A percentile compares a stretch with the other conserved stretches of the same genome.
Conservation (phyloP, 2,329 filamentous ascomycete genomes). For the Pseudocercospora musae region DNA sequence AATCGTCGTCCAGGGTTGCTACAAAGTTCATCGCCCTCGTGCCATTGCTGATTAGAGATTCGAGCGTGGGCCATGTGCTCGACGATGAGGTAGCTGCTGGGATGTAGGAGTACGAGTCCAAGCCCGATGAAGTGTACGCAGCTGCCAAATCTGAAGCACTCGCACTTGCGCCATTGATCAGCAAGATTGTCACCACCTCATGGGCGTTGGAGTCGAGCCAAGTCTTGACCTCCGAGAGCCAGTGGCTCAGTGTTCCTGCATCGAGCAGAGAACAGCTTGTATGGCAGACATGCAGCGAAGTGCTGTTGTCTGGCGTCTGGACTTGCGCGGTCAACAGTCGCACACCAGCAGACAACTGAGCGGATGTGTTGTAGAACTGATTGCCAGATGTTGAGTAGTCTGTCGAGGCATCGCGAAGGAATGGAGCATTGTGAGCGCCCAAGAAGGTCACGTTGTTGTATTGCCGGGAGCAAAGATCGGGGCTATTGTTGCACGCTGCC, state of each 20-base stretch:
- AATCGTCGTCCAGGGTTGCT: conserved; percentile 78
- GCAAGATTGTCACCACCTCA: conserved; percentile 81
- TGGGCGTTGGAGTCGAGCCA: conserved; percentile 67
- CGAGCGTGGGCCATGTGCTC: conserved; percentile 78
- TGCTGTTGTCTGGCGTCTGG: conserved; percentile 46
- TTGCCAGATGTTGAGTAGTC: conserved; percentile 45
- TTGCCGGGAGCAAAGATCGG: conserved; percentile 53
- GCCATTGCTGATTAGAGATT: conserved; percentile 64
- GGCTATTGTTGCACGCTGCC: conserved; percentile 55
- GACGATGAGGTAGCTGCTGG: conserved; percentile 34
- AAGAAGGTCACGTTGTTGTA: conserved; percentile 62
- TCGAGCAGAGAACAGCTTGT: conserved; percentile 57
- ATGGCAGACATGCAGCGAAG: conserved; percentile 60
- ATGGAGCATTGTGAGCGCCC: conserved; percentile 64
- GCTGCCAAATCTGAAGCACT: conserved; percentile 42
- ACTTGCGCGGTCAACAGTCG: conserved; percentile 64
- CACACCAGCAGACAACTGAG: conserved; percentile 60
- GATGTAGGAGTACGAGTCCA: conserved; percentile 44
- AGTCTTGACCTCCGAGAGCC: conserved; percentile 55
- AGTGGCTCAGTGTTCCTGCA: conserved; percentile 53
- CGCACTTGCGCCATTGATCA: conserved; percentile 68
- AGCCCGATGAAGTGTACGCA: conserved; percentile 52
- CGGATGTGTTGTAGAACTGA: conserved; percentile 57
- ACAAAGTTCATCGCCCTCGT: conserved; percentile 60
- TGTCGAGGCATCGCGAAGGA: conserved; percentile 35